phyloP scores from a whole-genome alignment of 495 filamentous ascomycete species.

The Umbilicaria muhlenbergii region DNA sequence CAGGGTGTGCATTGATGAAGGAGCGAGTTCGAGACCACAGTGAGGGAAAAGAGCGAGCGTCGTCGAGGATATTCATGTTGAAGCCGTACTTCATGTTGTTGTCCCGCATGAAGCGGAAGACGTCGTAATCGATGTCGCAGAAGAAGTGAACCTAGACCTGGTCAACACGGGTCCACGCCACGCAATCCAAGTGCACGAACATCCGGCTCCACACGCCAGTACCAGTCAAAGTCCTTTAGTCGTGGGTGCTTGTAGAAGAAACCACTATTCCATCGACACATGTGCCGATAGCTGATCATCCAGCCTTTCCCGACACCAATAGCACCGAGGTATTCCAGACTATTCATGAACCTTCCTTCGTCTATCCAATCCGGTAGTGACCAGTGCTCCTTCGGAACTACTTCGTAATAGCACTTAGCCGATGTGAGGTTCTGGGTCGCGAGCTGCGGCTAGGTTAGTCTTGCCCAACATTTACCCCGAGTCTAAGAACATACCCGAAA shows the following conservation, averaged over 20 bases:
- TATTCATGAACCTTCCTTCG: slow-evolving; percentile 36
- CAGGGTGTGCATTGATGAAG: slow-evolving; percentile 29
- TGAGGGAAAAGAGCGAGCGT: slow-evolving; percentile 32
- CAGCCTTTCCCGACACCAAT: slow-evolving; percentile 39
- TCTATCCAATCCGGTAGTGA: slow-evolving; percentile 39
- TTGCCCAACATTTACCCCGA: background rate
- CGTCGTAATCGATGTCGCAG: slow-evolving; percentile 79
- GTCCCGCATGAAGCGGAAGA: slow-evolving; percentile 78
- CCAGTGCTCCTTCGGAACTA: slow-evolving; percentile 33
- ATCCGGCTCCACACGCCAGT: slow-evolving; percentile 82
- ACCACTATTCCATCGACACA: slow-evolving; percentile 83
- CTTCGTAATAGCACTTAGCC: slow-evolving; percentile 18
- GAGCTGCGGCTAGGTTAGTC: slow-evolving; percentile 6
- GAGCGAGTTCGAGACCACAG: slow-evolving; percentile 29
- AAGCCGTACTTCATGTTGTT: slow-evolving; percentile 73
- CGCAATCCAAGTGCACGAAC: slow-evolving; percentile 30
- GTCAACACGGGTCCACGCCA: background rate
- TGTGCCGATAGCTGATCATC: slow-evolving; percentile 53
- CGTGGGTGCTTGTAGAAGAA: slow-evolving; percentile 78
- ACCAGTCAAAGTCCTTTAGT: slow-evolving; percentile 54
- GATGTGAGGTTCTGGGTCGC: slow-evolving; percentile 21
- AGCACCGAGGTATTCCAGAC: slow-evolving; percentile 32
- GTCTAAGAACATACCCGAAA: slow-evolving; percentile 16
- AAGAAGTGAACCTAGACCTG: slow-evolving; percentile 18
- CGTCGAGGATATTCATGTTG: slow-evolving; percentile 39